A percentile compares a stretch with the other conserved stretches of the same genome.
Conservation (phyloP, 768 basidiomycete genomes). For the Dioszegia aurantiaca region DNA sequence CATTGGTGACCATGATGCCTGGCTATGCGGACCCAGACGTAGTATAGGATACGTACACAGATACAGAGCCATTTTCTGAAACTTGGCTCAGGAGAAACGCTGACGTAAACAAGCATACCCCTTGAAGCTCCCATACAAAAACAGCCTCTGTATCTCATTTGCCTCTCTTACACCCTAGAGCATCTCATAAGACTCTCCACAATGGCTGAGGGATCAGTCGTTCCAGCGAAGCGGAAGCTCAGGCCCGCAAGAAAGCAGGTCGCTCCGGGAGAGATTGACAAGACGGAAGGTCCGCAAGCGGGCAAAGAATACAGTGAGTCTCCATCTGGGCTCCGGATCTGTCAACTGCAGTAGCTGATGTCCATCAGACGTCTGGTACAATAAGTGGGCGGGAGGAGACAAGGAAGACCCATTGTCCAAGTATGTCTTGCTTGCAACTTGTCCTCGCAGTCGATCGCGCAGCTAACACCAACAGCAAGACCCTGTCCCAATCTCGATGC, state of each 20-base stretch:
- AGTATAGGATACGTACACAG: conserved; percentile 5
- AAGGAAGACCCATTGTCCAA: conserved; percentile 94
- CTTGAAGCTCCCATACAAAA: no score
- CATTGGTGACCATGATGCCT: background rate
- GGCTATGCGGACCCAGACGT: background rate
- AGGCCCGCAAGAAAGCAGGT: conserved; percentile 94
- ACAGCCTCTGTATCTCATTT: no score
- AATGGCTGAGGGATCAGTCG: conserved; percentile 13
- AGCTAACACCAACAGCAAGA: conserved; percentile 62
- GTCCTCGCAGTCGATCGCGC: background rate
- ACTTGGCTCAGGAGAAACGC: background rate
- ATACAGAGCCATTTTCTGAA: no score
- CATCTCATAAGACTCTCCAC: no score
- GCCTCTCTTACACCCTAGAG: no score
- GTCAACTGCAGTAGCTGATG: conserved; percentile 9
- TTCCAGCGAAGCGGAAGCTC: conserved; percentile 57
- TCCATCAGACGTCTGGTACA: conserved; percentile 80
- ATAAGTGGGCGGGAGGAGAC: conserved; percentile 99
- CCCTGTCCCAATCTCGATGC: conserved; percentile 89
- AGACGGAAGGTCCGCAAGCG: conserved; percentile 80
- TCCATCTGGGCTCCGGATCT: background rate
- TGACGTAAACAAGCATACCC: conserved; percentile 1
- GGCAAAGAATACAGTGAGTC: conserved; percentile 91
- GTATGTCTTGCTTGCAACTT: conserved; percentile 56
- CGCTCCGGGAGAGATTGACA: conserved; percentile 81